These are phyloP conservation scores for Trypanosomatidae sp. DNA, from an alignment of 208 protist species.

Conservation along the genomic window DNA sequence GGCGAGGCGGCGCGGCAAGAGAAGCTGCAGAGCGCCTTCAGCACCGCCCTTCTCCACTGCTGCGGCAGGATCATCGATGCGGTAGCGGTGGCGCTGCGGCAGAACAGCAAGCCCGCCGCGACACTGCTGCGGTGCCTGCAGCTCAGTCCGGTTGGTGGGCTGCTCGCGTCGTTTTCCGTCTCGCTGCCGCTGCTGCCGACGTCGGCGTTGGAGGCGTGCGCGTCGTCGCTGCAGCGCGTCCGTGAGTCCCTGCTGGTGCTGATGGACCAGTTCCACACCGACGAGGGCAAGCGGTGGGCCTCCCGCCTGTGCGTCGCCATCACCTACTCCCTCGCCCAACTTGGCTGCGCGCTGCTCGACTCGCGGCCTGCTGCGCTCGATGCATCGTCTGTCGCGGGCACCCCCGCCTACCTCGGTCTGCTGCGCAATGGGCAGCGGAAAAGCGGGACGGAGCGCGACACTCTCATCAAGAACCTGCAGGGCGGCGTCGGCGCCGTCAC, in stretches of 20 bases:
- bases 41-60: slow-evolving; percentile 67
- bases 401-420: slow-evolving; percentile 37
- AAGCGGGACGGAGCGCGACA: slow-evolving; percentile 64
- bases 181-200: slow-evolving; percentile 74
- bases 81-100: slow-evolving; percentile 45
- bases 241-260: slow-evolving; percentile 69
- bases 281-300: slow-evolving; percentile 34
- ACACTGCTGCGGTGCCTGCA: slow-evolving; percentile 53
- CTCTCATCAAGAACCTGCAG: slow-evolving; percentile 80
- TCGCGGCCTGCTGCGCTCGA: slow-evolving; percentile 5
- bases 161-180: slow-evolving; percentile 82
- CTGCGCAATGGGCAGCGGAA: slow-evolving; percentile 65
- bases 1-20: slow-evolving; percentile 14
- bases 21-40: slow-evolving; percentile 45
- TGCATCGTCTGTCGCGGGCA: not conserved
- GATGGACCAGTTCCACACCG: slow-evolving; percentile 26
- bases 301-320: slow-evolving; percentile 68
- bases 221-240: slow-evolving; percentile 51
- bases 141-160: slow-evolving; percentile 56
- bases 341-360: slow-evolving; percentile 70
- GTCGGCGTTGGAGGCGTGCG: slow-evolving; percentile 46
- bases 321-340: slow-evolving; percentile 68
- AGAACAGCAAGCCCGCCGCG: slow-evolving; percentile 31
- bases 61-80: slow-evolving; percentile 68
- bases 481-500: slow-evolving; percentile 71